Conservation (phyloP, 2,329 filamentous ascomycete species). For the Arthrinium puccinioides region DNA sequence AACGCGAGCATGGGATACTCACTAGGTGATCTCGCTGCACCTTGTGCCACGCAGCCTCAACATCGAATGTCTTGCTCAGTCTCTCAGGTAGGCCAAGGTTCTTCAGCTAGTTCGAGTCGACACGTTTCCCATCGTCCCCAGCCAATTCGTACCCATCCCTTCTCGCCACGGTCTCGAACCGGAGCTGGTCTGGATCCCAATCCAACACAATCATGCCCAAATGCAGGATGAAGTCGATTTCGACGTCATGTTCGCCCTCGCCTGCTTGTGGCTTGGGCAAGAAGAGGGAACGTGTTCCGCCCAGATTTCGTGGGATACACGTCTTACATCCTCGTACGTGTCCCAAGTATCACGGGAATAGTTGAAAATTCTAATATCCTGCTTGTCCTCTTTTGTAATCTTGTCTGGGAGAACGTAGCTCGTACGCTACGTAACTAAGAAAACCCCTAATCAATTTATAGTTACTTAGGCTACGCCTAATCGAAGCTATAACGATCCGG, state of each 20-base stretch:
- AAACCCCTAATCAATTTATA: too few relatives aligned
- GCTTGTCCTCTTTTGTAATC: background rate
- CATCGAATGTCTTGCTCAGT: background rate
- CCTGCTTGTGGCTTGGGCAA: background rate
- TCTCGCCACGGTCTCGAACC: background rate
- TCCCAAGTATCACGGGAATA: background rate
- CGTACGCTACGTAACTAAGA: too few relatives aligned
- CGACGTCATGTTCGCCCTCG: background rate
- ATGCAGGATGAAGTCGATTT: background rate
- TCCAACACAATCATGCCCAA: background rate
- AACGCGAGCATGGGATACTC: background rate
- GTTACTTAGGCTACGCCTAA: too few relatives aligned
- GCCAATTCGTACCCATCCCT: background rate
- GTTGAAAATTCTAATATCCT: background rate
- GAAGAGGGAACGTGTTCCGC: background rate
- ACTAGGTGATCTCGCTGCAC: background rate
- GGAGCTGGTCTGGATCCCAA: background rate
- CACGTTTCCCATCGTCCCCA: background rate
- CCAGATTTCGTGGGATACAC: background rate
- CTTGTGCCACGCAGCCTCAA: background rate
- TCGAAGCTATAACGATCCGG: too few relatives aligned
- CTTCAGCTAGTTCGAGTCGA: background rate
- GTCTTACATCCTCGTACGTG: background rate
- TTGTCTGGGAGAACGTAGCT: background rate
- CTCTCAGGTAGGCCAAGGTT: background rate